Base-by-base conservation (phyloP, 2,329 filamentous ascomycete genomes). In the Cercospora nicotianae region DNA sequence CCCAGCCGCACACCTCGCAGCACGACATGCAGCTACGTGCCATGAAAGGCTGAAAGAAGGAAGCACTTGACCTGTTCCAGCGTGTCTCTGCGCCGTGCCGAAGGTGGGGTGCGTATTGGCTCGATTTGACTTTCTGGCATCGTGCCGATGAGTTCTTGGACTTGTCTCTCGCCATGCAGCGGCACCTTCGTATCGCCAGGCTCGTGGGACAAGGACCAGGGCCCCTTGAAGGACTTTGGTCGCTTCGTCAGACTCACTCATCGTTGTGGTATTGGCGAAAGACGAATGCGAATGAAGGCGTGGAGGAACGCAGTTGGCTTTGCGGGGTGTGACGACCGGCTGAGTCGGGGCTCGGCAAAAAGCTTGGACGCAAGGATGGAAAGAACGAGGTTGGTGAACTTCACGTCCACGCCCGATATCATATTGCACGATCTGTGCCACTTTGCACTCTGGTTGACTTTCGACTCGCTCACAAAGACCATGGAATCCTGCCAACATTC, bases 21-120 rank as follows among this genome's bases (percentile, higher is more conserved):
- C 60, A 53, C 60, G 60, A 31, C 42, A 63, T 63, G 60, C 60
- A 63, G 60, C 33, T 63, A 45, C 30, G 60, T 33, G 26, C 42
- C 26, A 26, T 23, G 39, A 51, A 31, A 30, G 48, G 61, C 61
- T 57, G 28, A 23, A 57, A 64, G 48, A 30, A 64, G 60, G 28
- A 58, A 23, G 62, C 33, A 51, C 62, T 64, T 64, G 62, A 58
- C 62, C 62, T 57, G 51, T 64, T 64, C 30, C 31, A 64, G 62
- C 48, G 31, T 57, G 48, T 63, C 45, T 64, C 28, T 42, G 42
- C 60, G 60, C 45, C 60, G 42, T 31, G n/a, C 39, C 48, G 51
- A 33, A 64, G 61, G 61, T 58, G 62, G 62, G 48, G 62, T 39
- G 48, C 20, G 18, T 45, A 26, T 64, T 64, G 62, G 62, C 62